A percentile compares a stretch with the other conserved stretches of the same genome.
Conservation (phyloP, 805 yeast species). For the Aciculoconidium aculeatum region DNA sequence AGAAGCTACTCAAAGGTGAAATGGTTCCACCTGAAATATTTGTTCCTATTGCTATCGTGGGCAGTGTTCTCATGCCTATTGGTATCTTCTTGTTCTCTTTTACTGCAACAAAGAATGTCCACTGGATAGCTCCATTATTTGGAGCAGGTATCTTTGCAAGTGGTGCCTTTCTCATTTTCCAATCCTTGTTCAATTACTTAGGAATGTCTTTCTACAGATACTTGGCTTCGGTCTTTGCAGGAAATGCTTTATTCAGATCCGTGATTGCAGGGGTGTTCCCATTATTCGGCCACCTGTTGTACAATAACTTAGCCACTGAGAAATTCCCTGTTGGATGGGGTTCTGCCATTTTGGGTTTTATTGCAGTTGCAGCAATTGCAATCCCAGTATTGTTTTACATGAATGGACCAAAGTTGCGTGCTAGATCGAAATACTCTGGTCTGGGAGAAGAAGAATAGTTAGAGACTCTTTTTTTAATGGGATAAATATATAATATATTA, state of each 20-base stretch:
- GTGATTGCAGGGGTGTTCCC: conserved; percentile 57
- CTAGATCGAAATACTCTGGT: conserved; percentile 35
- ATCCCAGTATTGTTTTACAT: conserved; percentile 43
- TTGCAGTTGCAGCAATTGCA: conserved; percentile 36
- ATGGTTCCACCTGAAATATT: conserved; percentile 13
- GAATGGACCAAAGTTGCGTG: conserved; percentile 41
- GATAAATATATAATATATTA: no score
- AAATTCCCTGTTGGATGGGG: conserved; percentile 61
- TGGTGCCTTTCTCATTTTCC: conserved; percentile 37
- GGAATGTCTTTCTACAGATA: conserved; percentile 43
- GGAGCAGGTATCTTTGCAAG: conserved; percentile 16
- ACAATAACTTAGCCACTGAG: conserved; percentile 39
- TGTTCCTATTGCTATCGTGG: conserved; percentile 17
- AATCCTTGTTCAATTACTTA: conserved; percentile 45
- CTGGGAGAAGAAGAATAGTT: no score
- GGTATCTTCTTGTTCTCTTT: conserved; percentile 19
- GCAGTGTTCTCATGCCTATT: conserved; percentile 16
- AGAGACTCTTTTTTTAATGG: no score
- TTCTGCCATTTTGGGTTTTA: conserved; percentile 41
- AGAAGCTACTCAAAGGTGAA: conserved; percentile 9
- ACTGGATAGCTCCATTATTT: conserved; percentile 18
- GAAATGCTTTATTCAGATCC: conserved; percentile 47
- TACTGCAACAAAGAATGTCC: conserved; percentile 13
- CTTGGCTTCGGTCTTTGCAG: conserved; percentile 56
- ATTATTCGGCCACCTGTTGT: conserved; percentile 58